Base-by-base conservation (phyloP, 1,284 basidiomycete genomes). In the Ustanciosporium gigantosporum region DNA sequence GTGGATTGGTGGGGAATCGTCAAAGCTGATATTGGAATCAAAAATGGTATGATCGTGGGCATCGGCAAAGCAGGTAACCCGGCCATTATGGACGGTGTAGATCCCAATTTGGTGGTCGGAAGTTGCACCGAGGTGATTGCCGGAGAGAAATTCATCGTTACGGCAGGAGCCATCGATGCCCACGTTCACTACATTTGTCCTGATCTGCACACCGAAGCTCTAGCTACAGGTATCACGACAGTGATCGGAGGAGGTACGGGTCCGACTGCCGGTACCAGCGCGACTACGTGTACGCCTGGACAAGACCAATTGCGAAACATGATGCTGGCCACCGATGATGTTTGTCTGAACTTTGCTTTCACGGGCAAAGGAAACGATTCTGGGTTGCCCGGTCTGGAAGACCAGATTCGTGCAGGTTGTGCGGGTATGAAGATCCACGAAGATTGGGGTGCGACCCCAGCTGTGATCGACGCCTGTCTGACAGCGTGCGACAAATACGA, bases 11-110 rank as follows among this genome's bases (percentile, higher is more conserved):
- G 86, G 32, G 92, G 92, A 1, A 94, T 98, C 56, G 90, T 89
- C 84, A 97, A 97, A 83, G 94, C 94, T n/a, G 95, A 98, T 75
- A 90, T 99, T 42, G 95, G 95, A 31, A 84, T 99, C 58, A 91
- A 89, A 79, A 78, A 86, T 55, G 94, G 94, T 0, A 72, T 81
- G 42, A 97, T 98, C 61, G 83, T 82, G 9, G 93, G 88, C 0
- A 88, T 98, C 45, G 95, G 95, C 25, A 98, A 98, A 79, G 90
- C 92, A 4, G 95, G 95, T 2, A 99, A 98, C 79, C 93, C 92
- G 2, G 92, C 96, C 74, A 83, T 89, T 36, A 96, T 96, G 90
- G 85, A 86, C 17, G 84, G 84, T 23, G 89, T 97, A 15, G 83
- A 88, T 47, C 84, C 84, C 0, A 79, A 82, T 16, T 86, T 98